A percentile compares a stretch with the other conserved stretches of the same genome.
Conservation (phyloP, 2,329 filamentous ascomycete genomes). For the Neonectria neomacrospora region DNA sequence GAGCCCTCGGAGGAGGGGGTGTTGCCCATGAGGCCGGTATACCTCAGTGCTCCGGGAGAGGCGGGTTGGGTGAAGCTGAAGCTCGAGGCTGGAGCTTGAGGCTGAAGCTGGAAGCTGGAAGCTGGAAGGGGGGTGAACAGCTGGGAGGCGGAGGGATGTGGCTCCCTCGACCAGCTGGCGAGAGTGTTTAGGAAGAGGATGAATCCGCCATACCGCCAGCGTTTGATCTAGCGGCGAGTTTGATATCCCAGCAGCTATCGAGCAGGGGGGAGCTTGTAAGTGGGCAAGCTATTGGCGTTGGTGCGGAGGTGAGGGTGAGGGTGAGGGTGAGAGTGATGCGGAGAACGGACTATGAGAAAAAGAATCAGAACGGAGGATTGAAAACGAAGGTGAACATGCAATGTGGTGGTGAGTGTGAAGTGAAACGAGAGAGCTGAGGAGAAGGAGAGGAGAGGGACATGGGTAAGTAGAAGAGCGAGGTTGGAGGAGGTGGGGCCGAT, state of each 20-base stretch:
- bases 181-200: conserved; percentile 38
- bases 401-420: not conserved
- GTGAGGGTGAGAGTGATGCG: conserved; percentile 3
- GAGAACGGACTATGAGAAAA: not conserved
- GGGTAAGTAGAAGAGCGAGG: conserved; percentile 25
- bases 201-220: conserved; percentile 41
- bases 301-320: not conserved
- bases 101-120: conserved; percentile 23
- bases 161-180: conserved; percentile 39
- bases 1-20: conserved; percentile 58
- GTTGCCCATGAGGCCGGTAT: conserved; percentile 59
- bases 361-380: not conserved
- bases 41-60: conserved; percentile 24
- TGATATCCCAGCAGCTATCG: conserved; percentile 17
- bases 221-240: conserved; percentile 23
- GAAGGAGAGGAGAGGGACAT: conserved; percentile 28
- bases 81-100: conserved; percentile 7
- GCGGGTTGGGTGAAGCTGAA: not conserved
- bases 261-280: conserved; percentile 9
- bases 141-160: conserved; percentile 31
- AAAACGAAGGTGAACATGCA: conserved; percentile 12
- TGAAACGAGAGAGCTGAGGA: conserved; percentile 5
- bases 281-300: not conserved
- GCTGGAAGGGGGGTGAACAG: conserved; percentile 6
- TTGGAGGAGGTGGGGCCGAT: conserved; percentile 43